Base-by-base conservation (phyloP, 2,329 filamentous ascomycete genomes). In the Blumeria hordei region DNA sequence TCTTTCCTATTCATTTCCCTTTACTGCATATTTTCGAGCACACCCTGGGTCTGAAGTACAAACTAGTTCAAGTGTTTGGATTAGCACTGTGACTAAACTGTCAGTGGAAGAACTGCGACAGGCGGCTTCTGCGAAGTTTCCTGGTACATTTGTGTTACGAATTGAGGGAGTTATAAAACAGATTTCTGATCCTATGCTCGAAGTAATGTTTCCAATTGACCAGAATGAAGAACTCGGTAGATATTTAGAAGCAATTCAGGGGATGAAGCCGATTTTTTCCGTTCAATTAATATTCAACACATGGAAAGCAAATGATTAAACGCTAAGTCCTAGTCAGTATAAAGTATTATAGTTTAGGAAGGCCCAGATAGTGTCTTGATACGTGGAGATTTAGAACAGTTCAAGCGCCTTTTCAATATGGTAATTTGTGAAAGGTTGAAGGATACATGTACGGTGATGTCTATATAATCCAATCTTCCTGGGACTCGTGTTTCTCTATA, bases 151-250 rank as follows among this genome's bases (percentile, higher is more conserved):
- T 12, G 76, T 82, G 53, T 68, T 74, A 36, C 74, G 73, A 33
- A 72, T 88, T 14, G 78, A 86, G 61, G 84, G 83, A 2, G 67
- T 85, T 32, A 71, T 85, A 53, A 77, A 75, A 62, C 72, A 77
- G 61, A 71, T 69, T 12, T 72, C 58, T 45, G 64, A 63, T 8
- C 72, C 72, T 53, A 39, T n/a, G 2, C 37, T n/a, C 10, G 81
- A 85, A 62, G 70, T 83, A 47, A 70, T 70, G 14, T 74, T 85
- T 62, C 69, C 73, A 55, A 81, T 90, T 60, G 80, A 81, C 55
- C 74, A 80, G 43, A 81, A 88, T 61, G 76, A 78, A 58, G 83
- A 90, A 67, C 65, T 92, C 58, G 74, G 74, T 57, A 81, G 80
- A 0, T 90, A 88, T 67, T 66, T 92, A 60, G 71, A 74, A 50